Evolutionary conservation across 2,329 filamentous ascomycete species (phyloP), one percentile per base, ranked within the genome.

Genomic region (Nemania sp.): DNA sequence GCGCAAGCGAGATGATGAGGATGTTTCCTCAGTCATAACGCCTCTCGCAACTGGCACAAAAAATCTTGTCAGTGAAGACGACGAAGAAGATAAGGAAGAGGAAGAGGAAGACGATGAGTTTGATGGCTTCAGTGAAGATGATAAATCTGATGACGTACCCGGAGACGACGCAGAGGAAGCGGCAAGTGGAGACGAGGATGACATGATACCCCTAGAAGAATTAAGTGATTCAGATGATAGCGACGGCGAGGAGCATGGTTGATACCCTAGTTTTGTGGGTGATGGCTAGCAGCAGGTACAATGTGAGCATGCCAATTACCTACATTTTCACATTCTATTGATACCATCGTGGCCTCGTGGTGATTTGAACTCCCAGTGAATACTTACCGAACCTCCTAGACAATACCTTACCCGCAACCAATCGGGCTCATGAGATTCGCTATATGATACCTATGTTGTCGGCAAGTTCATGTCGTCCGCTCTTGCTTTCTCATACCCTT

Each of bases 1-100:
- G 82, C 92, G 95, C 75, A 90, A 90, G 74, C 82, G 83, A 18
- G 87, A 89, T 20, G 88, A 89, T 5, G 83, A 83, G 6, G 60
- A 60, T 20, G 82, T 79, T 20, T 80, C 79, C 29, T 78, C 79
- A 15, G 74, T 73, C 15, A 35, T 62, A 13, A 66, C 54, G 3
- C 78, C 77, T 2, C 72, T 73, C 13, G 78, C 75, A 3, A 72
- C 72, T 5, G 73, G 73, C 0, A 75, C 74, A 3, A 75, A 77
- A 5, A 74, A 52, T 58, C 47, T n/a, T 6, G 66, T 60, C 3
- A 32, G 78, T 8, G 77, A 74, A 8, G 77, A 77, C 1, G 80
- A 80, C 3, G 77, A 41, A 18, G 8, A 41, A 41, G 38, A 78
- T 1, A 82, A 80, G 3, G 65, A 80, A 7, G 65, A 57, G 2